Evolutionary conservation across 2,329 filamentous ascomycete genomes (phyloP).

Genomic region (Paraconiothyrium brasiliense): DNA sequence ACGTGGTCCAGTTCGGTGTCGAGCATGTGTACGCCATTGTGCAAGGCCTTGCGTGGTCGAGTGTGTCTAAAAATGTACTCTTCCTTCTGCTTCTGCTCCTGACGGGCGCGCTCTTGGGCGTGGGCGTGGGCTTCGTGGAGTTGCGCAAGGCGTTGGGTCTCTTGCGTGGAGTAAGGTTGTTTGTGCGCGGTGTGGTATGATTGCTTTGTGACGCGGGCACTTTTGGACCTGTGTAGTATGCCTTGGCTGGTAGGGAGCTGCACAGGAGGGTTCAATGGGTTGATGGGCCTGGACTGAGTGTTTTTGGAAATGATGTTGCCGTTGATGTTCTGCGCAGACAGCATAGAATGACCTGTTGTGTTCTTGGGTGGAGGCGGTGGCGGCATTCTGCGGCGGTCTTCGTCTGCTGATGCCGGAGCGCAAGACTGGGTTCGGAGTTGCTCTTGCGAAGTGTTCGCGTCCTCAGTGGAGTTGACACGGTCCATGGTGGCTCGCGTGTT

Average conservation of each 20-base stretch:
- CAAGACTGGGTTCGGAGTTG: neutral
- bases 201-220: neutral
- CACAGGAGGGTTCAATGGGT: neutral
- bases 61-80: neutral
- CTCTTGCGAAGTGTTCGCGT: neutral
- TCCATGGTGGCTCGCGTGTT: neutral
- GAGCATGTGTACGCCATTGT: neutral
- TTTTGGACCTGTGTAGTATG: neutral
- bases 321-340: neutral
- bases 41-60: neutral
- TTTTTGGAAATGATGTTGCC: neutral
- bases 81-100: neutral
- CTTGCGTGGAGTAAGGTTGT: neutral
- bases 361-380: neutral
- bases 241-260: neutral
- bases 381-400: constrained; percentile 1
- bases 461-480: neutral
- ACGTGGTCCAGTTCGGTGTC: neutral
- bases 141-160: neutral
- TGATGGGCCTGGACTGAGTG: neutral
- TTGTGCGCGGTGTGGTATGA: neutral
- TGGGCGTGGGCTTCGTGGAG: neutral
- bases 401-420: neutral
- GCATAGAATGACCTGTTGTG: neutral
- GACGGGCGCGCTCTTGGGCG: neutral